Conservation (phyloP, 1,284 basidiomycete species). For the Malassezia slooffiae region DNA sequence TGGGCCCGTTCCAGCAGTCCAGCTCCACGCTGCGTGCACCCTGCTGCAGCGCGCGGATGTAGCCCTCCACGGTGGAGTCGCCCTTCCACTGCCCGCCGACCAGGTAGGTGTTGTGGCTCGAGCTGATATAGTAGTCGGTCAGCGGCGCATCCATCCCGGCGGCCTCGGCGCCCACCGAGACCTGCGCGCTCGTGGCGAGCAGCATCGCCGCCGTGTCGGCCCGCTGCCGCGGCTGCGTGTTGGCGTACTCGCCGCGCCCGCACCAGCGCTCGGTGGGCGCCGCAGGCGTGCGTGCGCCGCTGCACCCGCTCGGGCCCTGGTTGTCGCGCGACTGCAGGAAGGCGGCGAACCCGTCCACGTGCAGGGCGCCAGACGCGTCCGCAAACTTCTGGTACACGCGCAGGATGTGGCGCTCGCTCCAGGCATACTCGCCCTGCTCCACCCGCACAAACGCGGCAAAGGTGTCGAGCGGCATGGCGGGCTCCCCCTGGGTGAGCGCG, state of each 20-base stretch:
- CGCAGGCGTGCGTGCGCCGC: background rate
- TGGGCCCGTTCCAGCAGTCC: conserved; percentile 83
- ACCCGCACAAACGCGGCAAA: conserved; percentile 16
- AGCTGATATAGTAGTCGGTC: conserved; percentile 79
- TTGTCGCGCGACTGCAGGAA: conserved; percentile 41
- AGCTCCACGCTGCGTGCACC: conserved; percentile 76
- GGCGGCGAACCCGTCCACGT: conserved; percentile 31
- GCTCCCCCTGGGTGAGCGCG: background rate
- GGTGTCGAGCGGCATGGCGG: background rate
- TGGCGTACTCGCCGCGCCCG: too few species aligned
- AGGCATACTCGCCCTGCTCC: conserved; percentile 25
- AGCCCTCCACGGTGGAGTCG: conserved; percentile 86
- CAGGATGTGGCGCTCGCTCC: background rate
- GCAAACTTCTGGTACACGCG: conserved; percentile 10
- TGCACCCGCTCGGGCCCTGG: conserved; percentile 18
- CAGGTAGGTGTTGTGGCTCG: conserved; percentile 95
- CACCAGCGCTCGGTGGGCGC: too few species aligned
- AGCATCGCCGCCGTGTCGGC: background rate
- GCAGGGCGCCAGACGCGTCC: conserved; percentile 8
- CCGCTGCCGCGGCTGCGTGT: too few species aligned
- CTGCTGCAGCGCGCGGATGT: conserved; percentile 79
- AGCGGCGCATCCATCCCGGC: conserved; percentile 62
- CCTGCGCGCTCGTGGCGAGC: background rate
- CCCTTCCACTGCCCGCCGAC: conserved; percentile 88
- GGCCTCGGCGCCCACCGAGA: background rate